Conservation (phyloP, 2,329 filamentous ascomycete genomes). For the Colletotrichum shisoi region DNA sequence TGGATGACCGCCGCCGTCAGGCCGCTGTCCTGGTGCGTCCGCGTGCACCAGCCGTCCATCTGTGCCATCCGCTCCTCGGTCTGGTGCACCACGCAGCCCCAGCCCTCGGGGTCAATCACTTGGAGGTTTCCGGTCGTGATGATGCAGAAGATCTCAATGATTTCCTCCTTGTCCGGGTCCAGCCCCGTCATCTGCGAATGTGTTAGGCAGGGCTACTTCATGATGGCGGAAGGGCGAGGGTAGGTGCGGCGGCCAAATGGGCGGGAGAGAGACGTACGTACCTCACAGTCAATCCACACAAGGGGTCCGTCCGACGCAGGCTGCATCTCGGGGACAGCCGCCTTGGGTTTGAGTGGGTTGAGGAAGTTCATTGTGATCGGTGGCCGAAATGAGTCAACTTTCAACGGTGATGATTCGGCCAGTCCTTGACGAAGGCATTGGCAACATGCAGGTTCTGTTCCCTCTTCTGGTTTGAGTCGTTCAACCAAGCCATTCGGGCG, state of each 20-base stretch:
- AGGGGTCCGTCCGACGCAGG: constrained; percentile 63
- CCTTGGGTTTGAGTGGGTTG: constrained; percentile 20
- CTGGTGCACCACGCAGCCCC: constrained; percentile 81
- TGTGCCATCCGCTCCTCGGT: constrained; percentile 71
- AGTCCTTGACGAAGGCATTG: constrained; percentile 14
- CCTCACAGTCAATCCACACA: constrained; percentile 83
- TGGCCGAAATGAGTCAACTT: neutral
- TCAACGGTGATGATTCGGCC: no score
- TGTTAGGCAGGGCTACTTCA: constrained; percentile 19
- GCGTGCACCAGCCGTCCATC: constrained; percentile 91
- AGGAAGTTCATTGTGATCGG: constrained; percentile 33
- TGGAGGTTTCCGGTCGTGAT: constrained; percentile 83
- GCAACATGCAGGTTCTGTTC: constrained; percentile 6
- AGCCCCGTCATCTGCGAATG: constrained; percentile 86
- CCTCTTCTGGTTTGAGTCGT: neutral
- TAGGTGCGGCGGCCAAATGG: neutral
- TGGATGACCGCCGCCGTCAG: constrained; percentile 78
- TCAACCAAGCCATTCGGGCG: neutral
- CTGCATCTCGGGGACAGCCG: constrained; percentile 21
- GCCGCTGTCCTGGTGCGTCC: constrained; percentile 81
- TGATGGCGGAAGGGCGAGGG: no score
- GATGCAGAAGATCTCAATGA: constrained; percentile 91
- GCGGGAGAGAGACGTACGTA: constrained; percentile 44
- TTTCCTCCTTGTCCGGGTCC: constrained; percentile 77
- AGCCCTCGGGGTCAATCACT: constrained; percentile 77